Base-by-base conservation (phyloP, 495 filamentous ascomycete genomes). In the Aspergillus affinis region DNA sequence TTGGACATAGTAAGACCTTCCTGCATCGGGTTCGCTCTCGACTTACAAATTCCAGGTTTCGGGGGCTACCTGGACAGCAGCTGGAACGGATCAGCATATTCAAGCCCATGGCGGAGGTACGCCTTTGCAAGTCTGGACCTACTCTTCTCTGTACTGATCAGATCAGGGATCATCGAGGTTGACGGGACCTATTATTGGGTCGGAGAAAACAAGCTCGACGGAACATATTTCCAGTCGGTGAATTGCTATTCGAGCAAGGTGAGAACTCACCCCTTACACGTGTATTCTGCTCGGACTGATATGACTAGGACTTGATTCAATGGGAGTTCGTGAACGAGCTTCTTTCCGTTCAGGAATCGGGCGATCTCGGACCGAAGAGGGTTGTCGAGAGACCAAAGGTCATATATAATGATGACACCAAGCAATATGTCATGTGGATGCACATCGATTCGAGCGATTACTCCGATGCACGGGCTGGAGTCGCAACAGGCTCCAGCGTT, bases 351-450 rank as follows among this genome's bases (percentile, higher is more conserved):
- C 74, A 77, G 2, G 51, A 58, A 0, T 76, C 73, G 2, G 86
- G 84, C 5, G 86, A 90, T 57, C 74, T 89, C 3, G 86, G 85
- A 0, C 82, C 84, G 4, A 80, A 77, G 65, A 77, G 87, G 12
- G 74, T 89, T 0, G 77, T 89, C 0, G 87, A 90, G 66, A 67
- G 87, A 32, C 87, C 87, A 7, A 88, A 89, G 72, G 81, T 88
- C 4, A 78, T 86, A 0, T 84, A 81, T 62, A 87, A 88, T 48
- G 76, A 78, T 30, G 69, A 69, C 26, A 85, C 83, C 0, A 51
- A 59, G 7, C 77, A 84, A 54, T 87, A 82, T 67, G 78, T 81
- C 23, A 72, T 81, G 71, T 89, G 84, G 78, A 81, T 89, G 81
- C 87, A 90, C 63, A 86, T 88, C 62, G 87, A 90, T 62, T 79